Evolutionary conservation across 768 basidiomycete genomes (phyloP), one percentile per base, ranked within the genome.

Genomic region (Favolaschia claudopus): DNA sequence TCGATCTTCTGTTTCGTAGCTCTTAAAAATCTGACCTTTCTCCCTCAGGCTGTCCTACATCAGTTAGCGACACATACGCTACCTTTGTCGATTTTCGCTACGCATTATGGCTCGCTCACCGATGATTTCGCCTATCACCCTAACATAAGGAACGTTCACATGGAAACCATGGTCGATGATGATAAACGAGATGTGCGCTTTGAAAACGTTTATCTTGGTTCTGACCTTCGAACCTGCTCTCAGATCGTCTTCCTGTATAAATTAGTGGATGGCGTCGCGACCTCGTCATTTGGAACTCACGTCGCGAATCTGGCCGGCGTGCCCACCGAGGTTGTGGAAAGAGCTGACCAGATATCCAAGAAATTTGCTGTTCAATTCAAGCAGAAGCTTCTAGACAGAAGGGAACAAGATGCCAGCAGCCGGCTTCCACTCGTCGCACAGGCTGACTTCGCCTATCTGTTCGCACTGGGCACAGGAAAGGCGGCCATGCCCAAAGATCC

Each of bases 241-340:
- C 66, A 96, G 92, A 87, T 97, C 36, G 85, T 95, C 19, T 99
- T 98, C 80, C 80, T 98, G 19, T 99, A 96, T 80, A 97, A 98
- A 77, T 87, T 99, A 29, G 85, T 96, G 43, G 86, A 89, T 28
- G 93, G 93, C 14, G 88, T 87, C n/a, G 93, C 94, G 0, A 85
- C 87, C 31, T 92, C 90, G 17, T 95, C 94, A 0, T 96, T 96
- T 67, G 95, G 93, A 9, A 95, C 95, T 1, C 95, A 96, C 69
- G 96, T 99, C 38, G 97, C 97, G 27, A 92, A 89, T 65, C 83
- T 99, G 40, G 97, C 96, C 4, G 97, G 96, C 6, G 94, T 99
- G 0, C 95, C 95, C 1, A 70, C 82, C 14, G 80, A 84, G 8
- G 92, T 99, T 15, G 94, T 99, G 36, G 82, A 90, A 58, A 87